Evolutionary conservation across 2,329 filamentous ascomycete species (phyloP).

Genomic region (Fusarium nurragi): DNA sequence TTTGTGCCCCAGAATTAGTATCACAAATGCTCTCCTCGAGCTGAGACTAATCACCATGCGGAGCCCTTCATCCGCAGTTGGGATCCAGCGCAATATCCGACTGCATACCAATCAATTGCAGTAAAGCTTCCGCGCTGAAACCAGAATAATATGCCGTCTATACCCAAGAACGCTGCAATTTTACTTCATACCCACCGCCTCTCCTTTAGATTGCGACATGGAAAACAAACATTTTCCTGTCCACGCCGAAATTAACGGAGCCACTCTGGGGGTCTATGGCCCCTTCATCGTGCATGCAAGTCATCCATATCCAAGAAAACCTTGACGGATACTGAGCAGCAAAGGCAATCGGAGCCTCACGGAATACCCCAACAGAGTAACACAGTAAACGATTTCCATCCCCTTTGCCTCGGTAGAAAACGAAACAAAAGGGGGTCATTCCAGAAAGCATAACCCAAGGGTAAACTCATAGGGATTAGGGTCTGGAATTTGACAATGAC

Average conservation of each 20-base stretch:
- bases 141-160: constrained; percentile 14
- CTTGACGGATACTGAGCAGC: not conserved
- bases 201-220: constrained; percentile 9
- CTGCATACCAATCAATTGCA: constrained; percentile 33
- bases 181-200: constrained; percentile 32
- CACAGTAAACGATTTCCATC: not conserved
- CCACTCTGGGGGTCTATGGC: constrained; percentile 11
- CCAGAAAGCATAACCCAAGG: not conserved
- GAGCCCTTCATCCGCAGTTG: constrained; percentile 28
- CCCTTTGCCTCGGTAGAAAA: not conserved
- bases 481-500: not conserved
- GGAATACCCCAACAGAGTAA: not conserved
- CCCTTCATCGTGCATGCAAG: constrained; percentile 28
- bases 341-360: constrained; percentile 1
- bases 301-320: constrained; percentile 26
- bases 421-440: not conserved
- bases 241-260: constrained; percentile 28
- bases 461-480: not conserved
- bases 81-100: constrained; percentile 34
- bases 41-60: constrained; percentile 23
- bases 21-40: constrained; percentile 2
- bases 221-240: constrained; percentile 8
- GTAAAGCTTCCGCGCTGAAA: constrained; percentile 20
- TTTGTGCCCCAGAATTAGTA: constrained; percentile 18
- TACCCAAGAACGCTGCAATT: constrained; percentile 26